Conservation (phyloP, 176 grass and related monocot species). For the Phyllostachys edulis region DNA sequence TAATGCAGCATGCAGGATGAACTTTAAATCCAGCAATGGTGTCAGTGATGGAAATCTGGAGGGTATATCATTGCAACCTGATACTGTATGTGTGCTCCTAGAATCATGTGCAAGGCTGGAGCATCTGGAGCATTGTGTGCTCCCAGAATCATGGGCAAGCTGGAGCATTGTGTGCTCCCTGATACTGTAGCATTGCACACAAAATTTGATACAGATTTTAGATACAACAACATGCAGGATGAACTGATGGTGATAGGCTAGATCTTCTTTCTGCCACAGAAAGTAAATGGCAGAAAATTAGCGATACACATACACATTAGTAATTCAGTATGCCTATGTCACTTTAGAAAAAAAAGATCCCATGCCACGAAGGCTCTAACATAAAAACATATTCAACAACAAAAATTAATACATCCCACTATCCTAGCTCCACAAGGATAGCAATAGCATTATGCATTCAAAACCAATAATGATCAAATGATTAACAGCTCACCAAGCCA, state of each 20-base stretch:
- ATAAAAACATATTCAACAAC: constrained; percentile 6
- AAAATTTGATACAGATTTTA: no score
- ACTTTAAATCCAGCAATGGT: no score
- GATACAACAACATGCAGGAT: no score
- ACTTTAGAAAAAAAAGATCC: background rate
- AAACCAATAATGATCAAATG: background rate
- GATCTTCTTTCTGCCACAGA: constrained; percentile 73
- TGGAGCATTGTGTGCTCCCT: no score
- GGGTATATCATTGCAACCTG: no score
- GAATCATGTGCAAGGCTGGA: no score
- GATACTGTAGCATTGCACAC: no score
- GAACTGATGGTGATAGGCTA: constrained; percentile 85
- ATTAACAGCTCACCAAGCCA: constrained; percentile 17
- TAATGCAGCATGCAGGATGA: constrained; percentile 83
- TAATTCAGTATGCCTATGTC: constrained; percentile 22
- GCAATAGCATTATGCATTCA: constrained; percentile 21
- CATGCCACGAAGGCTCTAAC: background rate
- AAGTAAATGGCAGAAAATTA: constrained; percentile 29
- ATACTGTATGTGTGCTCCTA: no score
- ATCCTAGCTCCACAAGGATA: constrained; percentile 11
- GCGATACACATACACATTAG: background rate
- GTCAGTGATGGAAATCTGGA: no score
- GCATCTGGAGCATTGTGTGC: no score
- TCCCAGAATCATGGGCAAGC: no score
- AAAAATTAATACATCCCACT: background rate